Conservation (phyloP, 805 yeast genomes). For the Kuraishia borneana region DNA sequence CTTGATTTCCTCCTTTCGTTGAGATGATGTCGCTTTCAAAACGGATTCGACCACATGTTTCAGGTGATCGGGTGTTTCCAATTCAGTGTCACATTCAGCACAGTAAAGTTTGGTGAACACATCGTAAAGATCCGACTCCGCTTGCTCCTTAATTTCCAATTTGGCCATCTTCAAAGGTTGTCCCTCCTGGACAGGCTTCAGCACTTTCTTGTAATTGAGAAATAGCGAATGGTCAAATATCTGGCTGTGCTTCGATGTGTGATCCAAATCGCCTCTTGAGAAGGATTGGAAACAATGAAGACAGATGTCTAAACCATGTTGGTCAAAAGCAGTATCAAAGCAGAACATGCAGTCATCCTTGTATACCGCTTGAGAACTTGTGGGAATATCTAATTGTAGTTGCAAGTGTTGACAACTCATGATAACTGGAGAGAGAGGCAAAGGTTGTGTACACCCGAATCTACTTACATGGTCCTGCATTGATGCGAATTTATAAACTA, state of each 20-base stretch:
- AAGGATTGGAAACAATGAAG: slow-evolving; percentile 64
- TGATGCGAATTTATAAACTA: too few relatives aligned
- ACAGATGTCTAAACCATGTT: slow-evolving; percentile 63
- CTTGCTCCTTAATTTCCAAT: slow-evolving; percentile 52
- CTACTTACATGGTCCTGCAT: too few relatives aligned
- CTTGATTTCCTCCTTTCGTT: slow-evolving; percentile 56
- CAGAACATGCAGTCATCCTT: slow-evolving; percentile 90
- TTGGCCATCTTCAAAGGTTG: slow-evolving; percentile 41
- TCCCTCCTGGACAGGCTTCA: slow-evolving; percentile 27
- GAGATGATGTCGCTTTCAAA: slow-evolving; percentile 45
- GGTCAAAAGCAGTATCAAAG: slow-evolving; percentile 53
- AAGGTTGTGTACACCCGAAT: too few relatives aligned
- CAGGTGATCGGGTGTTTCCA: slow-evolving; percentile 17
- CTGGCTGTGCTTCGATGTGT: slow-evolving; percentile 44
- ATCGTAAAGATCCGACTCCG: slow-evolving; percentile 54
- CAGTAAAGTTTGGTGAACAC: slow-evolving; percentile 29
- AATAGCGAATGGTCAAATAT: slow-evolving; percentile 42
- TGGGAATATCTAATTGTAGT: too few relatives aligned
- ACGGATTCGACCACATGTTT: slow-evolving; percentile 30
- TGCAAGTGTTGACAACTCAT: too few relatives aligned
- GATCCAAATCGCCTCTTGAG: slow-evolving; percentile 33
- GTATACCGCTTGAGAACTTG: slow-evolving; percentile 34
- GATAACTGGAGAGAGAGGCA: too few relatives aligned
- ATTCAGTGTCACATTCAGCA: slow-evolving; percentile 15
- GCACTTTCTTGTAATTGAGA: slow-evolving; percentile 44